Base-by-base conservation (phyloP, 1,284 basidiomycete genomes). In the Cryptococcus amylolentus region DNA sequence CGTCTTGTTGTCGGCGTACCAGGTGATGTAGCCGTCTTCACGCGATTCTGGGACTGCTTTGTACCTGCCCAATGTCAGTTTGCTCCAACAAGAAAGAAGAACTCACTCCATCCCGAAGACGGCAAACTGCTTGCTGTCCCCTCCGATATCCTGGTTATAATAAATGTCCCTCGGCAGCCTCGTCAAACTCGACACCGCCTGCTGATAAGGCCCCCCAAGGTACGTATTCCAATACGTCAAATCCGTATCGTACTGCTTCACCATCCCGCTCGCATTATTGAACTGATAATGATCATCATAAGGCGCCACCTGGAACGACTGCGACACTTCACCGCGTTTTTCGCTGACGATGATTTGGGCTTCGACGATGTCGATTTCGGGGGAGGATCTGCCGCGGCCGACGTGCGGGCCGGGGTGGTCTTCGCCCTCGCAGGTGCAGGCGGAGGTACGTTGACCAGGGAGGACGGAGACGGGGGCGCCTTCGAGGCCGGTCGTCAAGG, bases 131-230 rank as follows among this genome's bases (percentile, higher is more conserved):
- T 37, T 20, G 38, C 49, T 44, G 14, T 43, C 28, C 9, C 52
- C 61, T 18, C 42, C 23, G 23, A 23, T 23, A 23, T 23, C 43
- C 50, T 60, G 58, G 41, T 49, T 48, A 51, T 65, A 61, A 42
- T 67, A 68, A 43, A 78, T 70, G 28, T 80, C 82, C 48, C 80
- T 78, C 63, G 89, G 89, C 49, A 83, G 49, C 28, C 51, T 57
- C 78, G 52, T 78, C 62, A 60, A 77, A 80, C 63, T 82, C 3
- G 87, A 88, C 23, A 87, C 70, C 26, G 88, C 87, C 76, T 95
- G 88, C 75, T 95, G 91, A 71, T 81, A 89, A 14, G 78, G 70
- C 38, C 86, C 87, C 23, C 91, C 91, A 50, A 81, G 83, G 76
- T 92, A 94, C 3, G 77, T 58, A 75, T 93, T 93, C 65, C 80